These are phyloP conservation scores for Lachancea waltii DNA, from an alignment of 805 yeast genomes.

Conservation along the genomic window DNA sequence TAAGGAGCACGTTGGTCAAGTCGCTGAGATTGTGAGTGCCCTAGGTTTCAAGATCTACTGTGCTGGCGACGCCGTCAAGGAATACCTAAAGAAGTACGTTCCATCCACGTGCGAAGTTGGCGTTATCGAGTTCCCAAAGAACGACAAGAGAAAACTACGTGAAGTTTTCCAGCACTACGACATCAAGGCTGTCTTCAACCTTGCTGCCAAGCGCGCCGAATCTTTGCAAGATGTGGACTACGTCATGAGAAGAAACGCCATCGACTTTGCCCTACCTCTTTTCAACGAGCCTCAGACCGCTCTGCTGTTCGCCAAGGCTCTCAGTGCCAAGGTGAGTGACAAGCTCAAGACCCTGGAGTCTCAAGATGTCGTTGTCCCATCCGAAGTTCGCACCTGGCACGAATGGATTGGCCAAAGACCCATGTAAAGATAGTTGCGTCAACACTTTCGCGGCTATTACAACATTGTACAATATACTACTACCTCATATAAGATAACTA, in stretches of 20 bases:
- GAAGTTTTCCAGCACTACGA: constrained; percentile 87
- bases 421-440: constrained; percentile 34
- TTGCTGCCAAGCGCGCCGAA: constrained; percentile 88
- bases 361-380: constrained; percentile 55
- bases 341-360: constrained; percentile 42
- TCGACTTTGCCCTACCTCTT: constrained; percentile 93
- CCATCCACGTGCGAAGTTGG: constrained; percentile 36
- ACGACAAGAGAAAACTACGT: constrained; percentile 87
- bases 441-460: not conserved
- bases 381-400: constrained; percentile 92
- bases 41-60: constrained; percentile 74
- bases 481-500: no score
- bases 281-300: constrained; percentile 97
- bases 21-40: constrained; percentile 60
- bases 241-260: constrained; percentile 98
- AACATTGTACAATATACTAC: not conserved
- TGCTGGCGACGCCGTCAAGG: constrained; percentile 65
- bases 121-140: constrained; percentile 83
- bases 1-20: constrained; percentile 61
- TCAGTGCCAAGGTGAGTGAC: constrained; percentile 60
- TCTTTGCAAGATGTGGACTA: constrained; percentile 80
- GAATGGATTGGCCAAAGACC: constrained; percentile 94
- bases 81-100: constrained; percentile 52
- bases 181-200: constrained; percentile 82
- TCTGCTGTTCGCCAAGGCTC: constrained; percentile 73